These are phyloP conservation scores for Aureobasidium vineae DNA, from an alignment of 2,329 filamentous ascomycete species.

Conservation along the genomic window DNA sequence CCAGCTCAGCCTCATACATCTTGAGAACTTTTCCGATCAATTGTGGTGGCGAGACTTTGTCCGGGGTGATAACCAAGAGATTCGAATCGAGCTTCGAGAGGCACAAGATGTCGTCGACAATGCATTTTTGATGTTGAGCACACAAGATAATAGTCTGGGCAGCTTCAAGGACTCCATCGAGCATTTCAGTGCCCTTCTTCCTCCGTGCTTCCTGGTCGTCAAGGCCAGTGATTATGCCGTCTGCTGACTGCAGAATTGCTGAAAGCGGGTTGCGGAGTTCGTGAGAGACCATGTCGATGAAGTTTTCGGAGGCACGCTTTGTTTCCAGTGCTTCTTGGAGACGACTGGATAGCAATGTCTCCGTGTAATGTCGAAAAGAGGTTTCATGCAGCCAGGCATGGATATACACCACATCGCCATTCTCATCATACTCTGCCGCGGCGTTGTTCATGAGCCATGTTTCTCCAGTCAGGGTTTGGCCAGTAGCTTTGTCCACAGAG, in stretches of 20 bases:
- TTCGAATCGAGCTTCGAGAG: conserved; percentile 42
- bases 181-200: conserved; percentile 14
- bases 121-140: conserved; percentile 40
- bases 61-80: conserved; percentile 43
- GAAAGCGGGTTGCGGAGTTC: conserved; percentile 48
- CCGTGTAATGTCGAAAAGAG: conserved; percentile 37
- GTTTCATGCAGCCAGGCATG: conserved; percentile 41
- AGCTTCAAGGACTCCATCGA: conserved; percentile 29
- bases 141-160: conserved; percentile 35
- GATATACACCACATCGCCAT: conserved; percentile 34
- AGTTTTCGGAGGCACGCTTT: conserved; percentile 41
- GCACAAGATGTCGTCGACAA: conserved; percentile 50
- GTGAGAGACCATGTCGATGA: conserved; percentile 41
- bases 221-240: conserved; percentile 43
- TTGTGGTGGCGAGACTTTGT: conserved; percentile 40
- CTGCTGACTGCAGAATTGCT: conserved; percentile 48
- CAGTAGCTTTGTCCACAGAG: conserved; percentile 33
- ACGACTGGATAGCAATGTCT: conserved; percentile 35
- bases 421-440: conserved; percentile 36
- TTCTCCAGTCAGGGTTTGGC: conserved; percentile 32
- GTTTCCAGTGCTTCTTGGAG: conserved; percentile 41
- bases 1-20: conserved; percentile 44
- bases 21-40: conserved; percentile 40
- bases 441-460: conserved; percentile 39
- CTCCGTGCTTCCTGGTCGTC: conserved; percentile 11